Percentiles rank a stretch among this genome's conserved stretches.
Evolutionary conservation across 2,329 filamentous ascomycete species (phyloP).

Genomic region (Elsinoe necatrix): DNA sequence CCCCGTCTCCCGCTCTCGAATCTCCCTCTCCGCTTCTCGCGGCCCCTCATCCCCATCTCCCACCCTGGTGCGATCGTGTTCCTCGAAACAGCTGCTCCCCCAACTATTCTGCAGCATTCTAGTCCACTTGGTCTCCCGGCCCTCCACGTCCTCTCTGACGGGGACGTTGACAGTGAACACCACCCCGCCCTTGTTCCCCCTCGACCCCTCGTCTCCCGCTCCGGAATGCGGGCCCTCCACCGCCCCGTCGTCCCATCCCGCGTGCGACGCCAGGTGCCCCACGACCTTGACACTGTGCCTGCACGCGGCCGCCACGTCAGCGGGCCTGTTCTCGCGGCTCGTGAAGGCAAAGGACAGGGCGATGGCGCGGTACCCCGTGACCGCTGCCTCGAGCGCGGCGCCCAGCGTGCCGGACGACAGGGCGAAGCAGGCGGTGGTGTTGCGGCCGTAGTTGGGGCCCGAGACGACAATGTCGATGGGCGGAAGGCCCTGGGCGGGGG

Average conservation of each 20-base stretch:
- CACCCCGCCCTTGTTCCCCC: not conserved
- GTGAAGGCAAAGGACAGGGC: constrained; percentile 90
- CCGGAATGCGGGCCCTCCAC: constrained; percentile 88
- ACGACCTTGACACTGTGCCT: constrained; percentile 67
- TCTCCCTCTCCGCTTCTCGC: constrained; percentile 47
- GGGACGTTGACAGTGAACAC: constrained; percentile 54
- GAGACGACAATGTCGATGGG: constrained; percentile 42
- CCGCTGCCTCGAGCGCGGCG: constrained; percentile 42
- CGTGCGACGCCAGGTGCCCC: constrained; percentile 68
- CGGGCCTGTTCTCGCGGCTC: constrained; percentile 70
- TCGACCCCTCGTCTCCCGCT: constrained; percentile 54
- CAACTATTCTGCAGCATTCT: constrained; percentile 86
- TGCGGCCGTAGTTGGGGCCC: constrained; percentile 39
- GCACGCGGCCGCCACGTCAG: constrained; percentile 69
- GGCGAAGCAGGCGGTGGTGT: constrained; percentile 43
- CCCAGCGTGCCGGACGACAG: constrained; percentile 43
- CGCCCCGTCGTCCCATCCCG: constrained; percentile 58
- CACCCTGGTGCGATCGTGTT: constrained; percentile 57
- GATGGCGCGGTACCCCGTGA: constrained; percentile 51
- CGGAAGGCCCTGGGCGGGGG: constrained; percentile 26
- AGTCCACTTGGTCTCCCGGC: constrained; percentile 71
- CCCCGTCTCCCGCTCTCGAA: constrained; percentile 30
- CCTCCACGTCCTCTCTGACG: constrained; percentile 95
- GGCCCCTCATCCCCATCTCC: constrained; percentile 60
- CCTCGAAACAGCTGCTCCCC: constrained; percentile 77